Percentiles rank a stretch among this genome's conserved stretches.
phyloP scores from a whole-genome alignment of 108 stramenopile species.

The Cyclotella baltica region DNA sequence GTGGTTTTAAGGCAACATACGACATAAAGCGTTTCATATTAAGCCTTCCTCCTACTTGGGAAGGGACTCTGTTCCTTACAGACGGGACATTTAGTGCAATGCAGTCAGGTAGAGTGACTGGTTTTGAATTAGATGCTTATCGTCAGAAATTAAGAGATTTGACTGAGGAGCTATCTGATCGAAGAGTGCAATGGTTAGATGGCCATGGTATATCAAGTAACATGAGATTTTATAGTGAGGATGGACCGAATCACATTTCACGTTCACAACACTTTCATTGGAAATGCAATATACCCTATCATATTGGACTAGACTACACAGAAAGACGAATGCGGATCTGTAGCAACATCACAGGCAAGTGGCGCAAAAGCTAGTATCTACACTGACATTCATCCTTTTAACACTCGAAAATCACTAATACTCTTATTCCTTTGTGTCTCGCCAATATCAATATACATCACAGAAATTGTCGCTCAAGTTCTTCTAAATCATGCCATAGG shows the following conservation, averaged over 20 bases:
- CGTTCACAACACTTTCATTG: constrained; percentile 44
- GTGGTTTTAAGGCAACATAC: constrained; percentile 21
- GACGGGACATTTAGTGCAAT: constrained; percentile 30
- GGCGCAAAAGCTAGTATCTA: no score
- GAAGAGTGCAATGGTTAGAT: constrained; percentile 43
- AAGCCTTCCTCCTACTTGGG: constrained; percentile 18
- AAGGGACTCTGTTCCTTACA: constrained; percentile 32
- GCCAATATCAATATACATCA: no score
- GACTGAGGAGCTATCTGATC: constrained; percentile 12
- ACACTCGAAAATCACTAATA: no score
- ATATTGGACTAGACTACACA: constrained; percentile 4
- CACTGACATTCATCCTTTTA: no score
- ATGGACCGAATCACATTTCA: constrained; percentile 22
- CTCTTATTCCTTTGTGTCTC: no score
- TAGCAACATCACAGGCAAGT: no score
- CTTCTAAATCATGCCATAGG: constrained; percentile 43
- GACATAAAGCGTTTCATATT: constrained; percentile 16
- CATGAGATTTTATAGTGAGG: constrained; percentile 42
- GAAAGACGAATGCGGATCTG: constrained; percentile 28
- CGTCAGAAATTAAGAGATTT: neutral
- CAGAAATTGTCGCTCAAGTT: constrained; percentile 39
- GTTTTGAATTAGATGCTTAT: constrained; percentile 16
- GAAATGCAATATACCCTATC: constrained; percentile 10
- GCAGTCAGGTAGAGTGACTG: constrained; percentile 3
- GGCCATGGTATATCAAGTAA: constrained; percentile 38